Base-by-base conservation (phyloP, 192 early-diverging fungal species). In the Entophlyctis luteolus region DNA sequence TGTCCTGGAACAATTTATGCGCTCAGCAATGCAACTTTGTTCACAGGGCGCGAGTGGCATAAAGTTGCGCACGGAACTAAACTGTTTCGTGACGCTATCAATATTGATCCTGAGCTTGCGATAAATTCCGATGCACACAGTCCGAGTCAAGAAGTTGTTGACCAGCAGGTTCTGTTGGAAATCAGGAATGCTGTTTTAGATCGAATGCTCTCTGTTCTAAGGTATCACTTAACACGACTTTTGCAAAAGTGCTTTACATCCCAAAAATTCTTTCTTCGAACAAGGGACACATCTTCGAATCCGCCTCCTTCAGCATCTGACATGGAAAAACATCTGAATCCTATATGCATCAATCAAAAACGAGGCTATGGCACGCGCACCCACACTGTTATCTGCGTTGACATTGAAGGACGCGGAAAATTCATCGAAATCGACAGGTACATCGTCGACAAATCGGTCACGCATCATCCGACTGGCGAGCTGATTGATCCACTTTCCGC, bases 341-440 rank as follows among this genome's bases (percentile, higher is more conserved):
- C 78, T 1, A 77, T 79, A 14, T 79, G 78, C 52, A 79, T 79
- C 56, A 48, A 70, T 37, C 59, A 68, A 28, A n/a, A 27, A 0
- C 52, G 31, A 2, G 42, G 38, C 1, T 79, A 79, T 53, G 79
- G 75, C 2, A 80, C 79, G 22, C 50, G 72, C 2, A 70, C 71
- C 18, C 79, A 80, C 23, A 75, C 79, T 0, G 58, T 80, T n/a
- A 28, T 80, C 14, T 22, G 74, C 5, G 59, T 80, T 22, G 62
- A 70, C 28, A 3, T 29, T 3, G 20, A 8, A 20, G 37, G 6
- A 39, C n/a, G 10, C 16, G 14, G 37, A 23, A 36, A 59, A 59
- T 20, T 59, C 14, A 25, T 42, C 14, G 57, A 59, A 59, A 42
- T 59, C 1, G 57, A 59, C 29, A 34, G 57, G 25, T 59, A 59